Percentiles rank a stretch among this genome's conserved stretches.
Conservation (phyloP, 2,329 filamentous ascomycete genomes). For the Mollisiaceae sp. region DNA sequence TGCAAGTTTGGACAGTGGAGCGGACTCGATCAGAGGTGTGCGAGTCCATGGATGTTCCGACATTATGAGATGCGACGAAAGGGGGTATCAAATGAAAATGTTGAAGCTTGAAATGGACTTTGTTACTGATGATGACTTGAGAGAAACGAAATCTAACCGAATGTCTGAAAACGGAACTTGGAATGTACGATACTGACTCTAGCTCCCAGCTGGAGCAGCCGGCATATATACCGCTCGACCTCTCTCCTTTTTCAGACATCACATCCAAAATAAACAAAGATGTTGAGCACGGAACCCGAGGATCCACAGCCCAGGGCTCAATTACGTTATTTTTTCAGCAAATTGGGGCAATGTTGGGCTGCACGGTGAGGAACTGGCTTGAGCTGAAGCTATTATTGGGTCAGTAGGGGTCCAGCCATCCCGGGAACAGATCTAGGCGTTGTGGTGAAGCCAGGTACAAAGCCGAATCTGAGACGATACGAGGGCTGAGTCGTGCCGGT, state of each 20-base stretch:
- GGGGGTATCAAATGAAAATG: background rate
- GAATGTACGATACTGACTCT: background rate
- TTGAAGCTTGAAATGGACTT: background rate
- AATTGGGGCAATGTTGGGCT: background rate
- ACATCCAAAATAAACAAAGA: background rate
- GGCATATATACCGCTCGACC: background rate
- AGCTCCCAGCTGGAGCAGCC: background rate
- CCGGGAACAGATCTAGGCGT: background rate
- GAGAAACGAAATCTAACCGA: background rate
- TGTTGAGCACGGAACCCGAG: background rate
- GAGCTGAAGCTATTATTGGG: background rate
- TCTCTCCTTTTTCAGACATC: background rate
- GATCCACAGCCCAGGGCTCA: conserved; percentile 1
- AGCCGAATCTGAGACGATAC: background rate
- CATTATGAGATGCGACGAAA: conserved; percentile 18
- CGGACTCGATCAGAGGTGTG: conserved; percentile 37
- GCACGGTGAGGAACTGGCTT: background rate
- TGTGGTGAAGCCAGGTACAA: background rate
- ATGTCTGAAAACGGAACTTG: background rate
- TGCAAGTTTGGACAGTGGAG: conserved; percentile 34
- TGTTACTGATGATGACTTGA: background rate
- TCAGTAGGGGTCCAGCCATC: background rate
- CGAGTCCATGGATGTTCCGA: conserved; percentile 33
- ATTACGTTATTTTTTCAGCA: background rate
- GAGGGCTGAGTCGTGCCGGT: background rate